Evolutionary conservation across 805 yeast genomes (phyloP).

Genomic region (Lipomyces yamadae): DNA sequence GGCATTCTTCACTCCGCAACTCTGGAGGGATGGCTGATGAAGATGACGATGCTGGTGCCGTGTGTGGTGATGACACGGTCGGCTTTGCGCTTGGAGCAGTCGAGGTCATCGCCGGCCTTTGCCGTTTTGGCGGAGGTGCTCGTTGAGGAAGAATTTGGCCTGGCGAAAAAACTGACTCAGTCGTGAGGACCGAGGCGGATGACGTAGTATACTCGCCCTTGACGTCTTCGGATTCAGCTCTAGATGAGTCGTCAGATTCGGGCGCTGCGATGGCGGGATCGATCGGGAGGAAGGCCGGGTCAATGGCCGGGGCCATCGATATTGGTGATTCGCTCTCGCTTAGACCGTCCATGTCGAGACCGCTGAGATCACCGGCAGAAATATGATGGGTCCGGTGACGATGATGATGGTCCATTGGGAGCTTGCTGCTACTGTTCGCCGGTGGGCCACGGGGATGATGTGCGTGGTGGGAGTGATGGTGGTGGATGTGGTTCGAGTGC

Average conservation of each 20-base stretch:
- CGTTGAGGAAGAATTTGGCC: slow-evolving; percentile 2
- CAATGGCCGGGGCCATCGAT: slow-evolving; percentile 23
- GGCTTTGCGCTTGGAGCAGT: slow-evolving; percentile 9
- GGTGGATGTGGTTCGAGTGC: slow-evolving; percentile 8
- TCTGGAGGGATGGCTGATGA: slow-evolving; percentile 26
- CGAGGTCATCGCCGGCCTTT: not conserved
- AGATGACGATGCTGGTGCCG: slow-evolving; percentile 22
- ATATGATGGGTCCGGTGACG: slow-evolving; percentile 17
- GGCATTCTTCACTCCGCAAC: slow-evolving; percentile 48
- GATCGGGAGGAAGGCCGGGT: slow-evolving; percentile 32
- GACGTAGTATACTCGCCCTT: slow-evolving; percentile 1
- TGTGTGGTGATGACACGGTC: slow-evolving; percentile 5
- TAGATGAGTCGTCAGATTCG: not conserved
- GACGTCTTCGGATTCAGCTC: slow-evolving; percentile 4
- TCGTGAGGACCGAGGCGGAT: not conserved
- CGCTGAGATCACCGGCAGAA: slow-evolving; percentile 10
- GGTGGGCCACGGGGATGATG: slow-evolving; percentile 13
- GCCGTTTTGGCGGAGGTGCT: slow-evolving; percentile 9
- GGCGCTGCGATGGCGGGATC: slow-evolving; percentile 31
- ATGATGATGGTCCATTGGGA: slow-evolving; percentile 15
- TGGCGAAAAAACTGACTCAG: not conserved
- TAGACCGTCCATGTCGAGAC: slow-evolving; percentile 2
- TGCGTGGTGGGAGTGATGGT: slow-evolving; percentile 7
- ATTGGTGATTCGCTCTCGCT: not conserved
- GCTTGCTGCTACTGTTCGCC: slow-evolving; percentile 18